Conservation (phyloP, 805 yeast genomes). For the Schwanniomyces polymorphus region DNA sequence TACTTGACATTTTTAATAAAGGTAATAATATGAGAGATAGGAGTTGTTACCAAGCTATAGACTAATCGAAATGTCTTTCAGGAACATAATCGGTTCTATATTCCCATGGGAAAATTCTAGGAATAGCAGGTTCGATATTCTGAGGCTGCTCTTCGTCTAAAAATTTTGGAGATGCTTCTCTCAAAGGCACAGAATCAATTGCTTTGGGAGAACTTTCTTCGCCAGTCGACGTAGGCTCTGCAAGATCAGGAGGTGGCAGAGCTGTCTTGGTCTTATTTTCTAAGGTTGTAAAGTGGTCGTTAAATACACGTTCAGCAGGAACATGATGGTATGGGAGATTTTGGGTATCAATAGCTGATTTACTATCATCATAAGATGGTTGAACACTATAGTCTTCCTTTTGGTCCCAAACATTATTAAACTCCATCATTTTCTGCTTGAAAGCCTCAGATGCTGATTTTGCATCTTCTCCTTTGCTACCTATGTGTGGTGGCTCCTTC, state of each 20-base stretch:
- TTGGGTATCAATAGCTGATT: neutral
- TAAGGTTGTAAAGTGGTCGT: neutral
- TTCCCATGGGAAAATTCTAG: conserved; percentile 41
- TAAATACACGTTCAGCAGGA: conserved; percentile 25
- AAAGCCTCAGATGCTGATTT: conserved; percentile 4
- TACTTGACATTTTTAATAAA: neutral
- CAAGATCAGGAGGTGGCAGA: neutral
- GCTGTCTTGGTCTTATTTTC: neutral
- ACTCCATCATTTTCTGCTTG: conserved; percentile 13
- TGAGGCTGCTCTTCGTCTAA: neutral
- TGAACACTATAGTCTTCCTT: conserved; percentile 3
- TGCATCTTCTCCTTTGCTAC: neutral
- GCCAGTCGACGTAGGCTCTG: neutral
- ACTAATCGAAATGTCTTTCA: conserved; percentile 24
- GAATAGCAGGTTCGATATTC: conserved; percentile 4
- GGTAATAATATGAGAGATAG: neutral
- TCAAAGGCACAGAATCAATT: neutral
- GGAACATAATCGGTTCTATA: conserved; percentile 16
- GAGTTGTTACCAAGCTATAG: too few relatives aligned
- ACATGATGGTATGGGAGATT: neutral
- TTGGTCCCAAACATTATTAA: conserved; percentile 28
- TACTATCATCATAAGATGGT: neutral
- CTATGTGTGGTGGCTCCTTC: conserved; percentile 29
- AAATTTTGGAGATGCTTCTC: neutral
- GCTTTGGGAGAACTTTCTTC: neutral